A percentile compares a stretch with the other conserved stretches of the same genome.
phyloP scores from a whole-genome alignment of 2,329 filamentous ascomycete species.

The Ophiostoma ulmi region DNA sequence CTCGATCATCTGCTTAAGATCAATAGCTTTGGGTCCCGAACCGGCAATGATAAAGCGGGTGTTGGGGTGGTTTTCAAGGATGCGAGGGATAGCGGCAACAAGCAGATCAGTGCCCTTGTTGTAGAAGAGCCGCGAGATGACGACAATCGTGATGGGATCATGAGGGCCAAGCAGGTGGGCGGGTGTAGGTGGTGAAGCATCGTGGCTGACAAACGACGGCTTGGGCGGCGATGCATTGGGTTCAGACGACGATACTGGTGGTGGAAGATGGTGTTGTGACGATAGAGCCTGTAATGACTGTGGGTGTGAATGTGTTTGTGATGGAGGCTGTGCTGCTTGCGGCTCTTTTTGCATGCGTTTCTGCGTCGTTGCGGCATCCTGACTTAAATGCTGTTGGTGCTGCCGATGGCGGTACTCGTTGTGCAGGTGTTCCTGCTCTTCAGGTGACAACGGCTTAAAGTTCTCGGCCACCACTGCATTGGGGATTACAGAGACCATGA shows the following conservation, averaged over 20 bases:
- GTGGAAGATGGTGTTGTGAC: neutral
- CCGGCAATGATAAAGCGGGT: slow-evolving; percentile 96
- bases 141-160: slow-evolving; percentile 90
- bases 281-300: neutral
- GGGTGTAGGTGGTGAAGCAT: slow-evolving; percentile 39
- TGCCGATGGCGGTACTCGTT: slow-evolving; percentile 24
- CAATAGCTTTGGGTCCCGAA: slow-evolving; percentile 92
- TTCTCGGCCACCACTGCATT: slow-evolving; percentile 97
- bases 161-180: slow-evolving; percentile 69
- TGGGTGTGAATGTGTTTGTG: neutral
- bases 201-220: slow-evolving; percentile 34
- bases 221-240: slow-evolving; percentile 21
- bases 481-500: slow-evolving; percentile 97
- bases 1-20: slow-evolving; percentile 97
- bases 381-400: slow-evolving; percentile 16
- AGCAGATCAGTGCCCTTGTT: slow-evolving; percentile 97
- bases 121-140: slow-evolving; percentile 95
- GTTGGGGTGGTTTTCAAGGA: slow-evolving; percentile 82
- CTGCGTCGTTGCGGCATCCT: slow-evolving; percentile 15
- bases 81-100: slow-evolving; percentile 91
- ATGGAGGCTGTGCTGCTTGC: neutral
- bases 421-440: slow-evolving; percentile 34
- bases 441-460: slow-evolving; percentile 66
- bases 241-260: slow-evolving; percentile 14
- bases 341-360: neutral